phyloP scores from a whole-genome alignment of 2,329 filamentous ascomycete genomes.

The Blumeria graminis region DNA sequence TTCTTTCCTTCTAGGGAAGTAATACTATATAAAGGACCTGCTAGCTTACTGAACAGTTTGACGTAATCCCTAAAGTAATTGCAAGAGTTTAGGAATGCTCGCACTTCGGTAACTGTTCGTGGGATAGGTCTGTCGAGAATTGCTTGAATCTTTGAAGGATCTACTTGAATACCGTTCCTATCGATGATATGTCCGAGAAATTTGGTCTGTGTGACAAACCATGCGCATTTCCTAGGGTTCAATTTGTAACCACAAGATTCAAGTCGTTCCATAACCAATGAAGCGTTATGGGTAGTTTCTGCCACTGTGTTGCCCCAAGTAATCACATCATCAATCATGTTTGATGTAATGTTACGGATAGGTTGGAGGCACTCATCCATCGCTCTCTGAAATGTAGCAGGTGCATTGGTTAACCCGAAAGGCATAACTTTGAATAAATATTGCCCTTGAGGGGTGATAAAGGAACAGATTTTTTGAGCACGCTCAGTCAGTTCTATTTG shows the following conservation, averaged over 20 bases:
- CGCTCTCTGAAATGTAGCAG: neutral
- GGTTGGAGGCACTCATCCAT: neutral
- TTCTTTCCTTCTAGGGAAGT: neutral
- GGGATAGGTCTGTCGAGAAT: neutral
- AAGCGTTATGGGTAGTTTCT: neutral
- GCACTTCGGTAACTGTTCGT: neutral
- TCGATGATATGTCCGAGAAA: neutral
- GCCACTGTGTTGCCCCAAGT: neutral
- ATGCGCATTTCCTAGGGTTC: neutral
- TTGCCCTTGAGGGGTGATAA: neutral
- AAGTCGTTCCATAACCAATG: neutral
- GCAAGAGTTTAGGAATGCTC: neutral
- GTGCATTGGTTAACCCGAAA: neutral
- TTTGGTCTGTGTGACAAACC: neutral
- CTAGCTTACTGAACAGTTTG: neutral
- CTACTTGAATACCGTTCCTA: neutral
- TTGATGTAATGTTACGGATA: neutral
- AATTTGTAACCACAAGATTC: neutral
- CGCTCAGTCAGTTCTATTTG: slow-evolving; percentile 1
- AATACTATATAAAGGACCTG: neutral
- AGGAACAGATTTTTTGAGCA: neutral
- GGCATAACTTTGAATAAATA: neutral
- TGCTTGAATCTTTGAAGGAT: neutral
- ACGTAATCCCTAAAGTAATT: neutral
- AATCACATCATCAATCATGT: neutral